Evolutionary conservation across 495 filamentous ascomycete genomes (phyloP).

Genomic region (Bathelium albidoporum): DNA sequence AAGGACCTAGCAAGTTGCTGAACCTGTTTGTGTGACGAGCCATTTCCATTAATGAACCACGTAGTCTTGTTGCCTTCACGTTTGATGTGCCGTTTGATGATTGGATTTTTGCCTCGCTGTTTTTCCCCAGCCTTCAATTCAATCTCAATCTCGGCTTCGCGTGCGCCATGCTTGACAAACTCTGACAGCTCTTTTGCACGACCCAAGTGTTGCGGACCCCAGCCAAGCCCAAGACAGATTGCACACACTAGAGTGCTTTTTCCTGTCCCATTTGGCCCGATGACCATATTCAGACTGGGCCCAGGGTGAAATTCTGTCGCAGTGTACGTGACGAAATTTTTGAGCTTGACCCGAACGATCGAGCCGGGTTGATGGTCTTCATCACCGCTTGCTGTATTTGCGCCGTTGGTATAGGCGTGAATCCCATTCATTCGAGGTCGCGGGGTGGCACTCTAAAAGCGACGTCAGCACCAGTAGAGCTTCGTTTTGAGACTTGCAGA

Average conservation of each 20-base stretch:
- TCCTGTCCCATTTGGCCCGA: slow-evolving; percentile 94
- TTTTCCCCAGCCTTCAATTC: slow-evolving; percentile 56
- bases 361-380: slow-evolving; percentile 60
- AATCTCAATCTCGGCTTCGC: slow-evolving; percentile 75
- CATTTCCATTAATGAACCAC: slow-evolving; percentile 59
- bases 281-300: slow-evolving; percentile 95
- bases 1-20: slow-evolving; percentile 54
- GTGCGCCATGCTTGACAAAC: slow-evolving; percentile 83
- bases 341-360: slow-evolving; percentile 76
- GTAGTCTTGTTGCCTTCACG: slow-evolving; percentile 68
- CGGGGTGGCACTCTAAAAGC: background rate
- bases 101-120: slow-evolving; percentile 46
- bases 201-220: slow-evolving; percentile 61
- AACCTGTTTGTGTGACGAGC: slow-evolving; percentile 47
- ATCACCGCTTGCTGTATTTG: background rate
- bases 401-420: background rate
- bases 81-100: slow-evolving; percentile 66
- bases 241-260: slow-evolving; percentile 97
- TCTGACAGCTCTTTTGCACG: slow-evolving; percentile 76
- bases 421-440: background rate
- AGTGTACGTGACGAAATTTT: slow-evolving; percentile 93
- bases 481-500: background rate
- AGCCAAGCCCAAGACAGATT: slow-evolving; percentile 88
- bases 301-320: slow-evolving; percentile 81
- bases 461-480: background rate